A percentile compares a stretch with the other conserved stretches of the same genome.
Conservation (phyloP, 2,329 filamentous ascomycete species). For the Ophiostoma sp. region DNA sequence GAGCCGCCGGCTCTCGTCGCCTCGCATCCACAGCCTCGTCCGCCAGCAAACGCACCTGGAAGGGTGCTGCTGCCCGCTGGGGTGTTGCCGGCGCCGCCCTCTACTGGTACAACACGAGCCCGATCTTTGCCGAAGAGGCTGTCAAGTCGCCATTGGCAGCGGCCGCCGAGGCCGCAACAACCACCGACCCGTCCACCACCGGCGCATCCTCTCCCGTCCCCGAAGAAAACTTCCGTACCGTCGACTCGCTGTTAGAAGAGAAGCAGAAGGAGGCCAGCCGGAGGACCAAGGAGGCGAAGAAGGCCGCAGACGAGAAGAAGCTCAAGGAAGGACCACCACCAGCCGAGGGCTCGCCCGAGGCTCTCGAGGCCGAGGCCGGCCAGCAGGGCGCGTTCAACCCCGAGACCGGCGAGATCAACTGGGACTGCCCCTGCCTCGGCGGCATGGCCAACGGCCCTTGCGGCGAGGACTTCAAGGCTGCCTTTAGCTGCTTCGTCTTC, state of each 20-base stretch:
- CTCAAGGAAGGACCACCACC: background rate
- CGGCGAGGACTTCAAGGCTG: conserved; percentile 88
- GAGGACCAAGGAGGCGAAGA: conserved; percentile 32
- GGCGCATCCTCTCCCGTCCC: conserved; percentile 12
- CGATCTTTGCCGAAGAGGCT: conserved; percentile 78
- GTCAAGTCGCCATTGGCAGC: conserved; percentile 41
- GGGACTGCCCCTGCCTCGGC: conserved; percentile 95
- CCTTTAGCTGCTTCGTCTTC: conserved; percentile 98
- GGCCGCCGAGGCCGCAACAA: background rate
- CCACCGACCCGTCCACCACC: conserved; percentile 1
- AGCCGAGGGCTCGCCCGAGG: conserved; percentile 39
- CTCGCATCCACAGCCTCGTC: conserved; percentile 48
- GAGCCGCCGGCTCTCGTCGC: conserved; percentile 41
- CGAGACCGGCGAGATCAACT: conserved; percentile 99
- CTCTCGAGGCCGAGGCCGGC: conserved; percentile 71
- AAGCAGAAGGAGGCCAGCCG: conserved; percentile 45
- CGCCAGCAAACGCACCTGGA: conserved; percentile 72
- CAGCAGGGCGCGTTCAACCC: conserved; percentile 95
- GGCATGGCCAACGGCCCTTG: conserved; percentile 97
- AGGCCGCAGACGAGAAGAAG: conserved; percentile 8
- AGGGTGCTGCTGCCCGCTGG: conserved; percentile 67
- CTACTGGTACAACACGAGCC: conserved; percentile 92
- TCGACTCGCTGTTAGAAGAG: conserved; percentile 62
- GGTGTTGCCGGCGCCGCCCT: conserved; percentile 68
- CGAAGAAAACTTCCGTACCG: conserved; percentile 53